phyloP scores from a whole-genome alignment of 2,329 filamentous ascomycete species.

The Cladosporium sp. region DNA sequence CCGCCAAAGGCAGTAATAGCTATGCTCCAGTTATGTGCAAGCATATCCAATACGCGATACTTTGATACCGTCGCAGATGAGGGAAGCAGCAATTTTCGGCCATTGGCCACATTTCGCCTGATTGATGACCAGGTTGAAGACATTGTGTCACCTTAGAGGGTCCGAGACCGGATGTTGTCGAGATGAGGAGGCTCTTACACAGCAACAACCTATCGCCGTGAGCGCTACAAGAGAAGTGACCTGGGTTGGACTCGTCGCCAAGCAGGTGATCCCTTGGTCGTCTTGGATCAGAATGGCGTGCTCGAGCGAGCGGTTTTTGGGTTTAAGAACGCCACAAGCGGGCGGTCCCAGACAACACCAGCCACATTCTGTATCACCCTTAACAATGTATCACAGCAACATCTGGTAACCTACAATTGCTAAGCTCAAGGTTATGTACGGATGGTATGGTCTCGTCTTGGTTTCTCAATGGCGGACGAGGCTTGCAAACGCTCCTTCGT shows the following conservation, averaged over 20 bases:
- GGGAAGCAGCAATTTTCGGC: background rate
- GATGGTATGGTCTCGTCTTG: too few species aligned
- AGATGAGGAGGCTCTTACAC: background rate
- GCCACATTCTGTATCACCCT: background rate
- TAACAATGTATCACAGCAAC: background rate
- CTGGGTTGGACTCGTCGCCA: background rate
- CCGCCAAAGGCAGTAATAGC: conserved; percentile 43
- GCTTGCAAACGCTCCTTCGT: too few species aligned
- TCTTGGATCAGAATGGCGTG: background rate
- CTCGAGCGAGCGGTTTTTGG: background rate
- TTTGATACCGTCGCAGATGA: background rate
- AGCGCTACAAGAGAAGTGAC: background rate
- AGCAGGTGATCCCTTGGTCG: background rate
- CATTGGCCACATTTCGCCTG: background rate
- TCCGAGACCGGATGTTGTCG: background rate
- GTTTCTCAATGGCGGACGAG: too few species aligned
- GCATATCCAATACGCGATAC: conserved; percentile 23
- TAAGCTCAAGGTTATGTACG: too few species aligned
- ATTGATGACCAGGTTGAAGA: conserved; percentile 1
- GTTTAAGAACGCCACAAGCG: background rate
- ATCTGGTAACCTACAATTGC: background rate
- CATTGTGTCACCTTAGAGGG: background rate
- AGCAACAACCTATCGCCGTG: background rate
- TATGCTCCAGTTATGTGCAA: conserved; percentile 27
- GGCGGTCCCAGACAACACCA: background rate